Evolutionary conservation across 257 asterid species (phyloP), one percentile per base, ranked within the genome.

Genomic region (Solanum stenotomum): DNA sequence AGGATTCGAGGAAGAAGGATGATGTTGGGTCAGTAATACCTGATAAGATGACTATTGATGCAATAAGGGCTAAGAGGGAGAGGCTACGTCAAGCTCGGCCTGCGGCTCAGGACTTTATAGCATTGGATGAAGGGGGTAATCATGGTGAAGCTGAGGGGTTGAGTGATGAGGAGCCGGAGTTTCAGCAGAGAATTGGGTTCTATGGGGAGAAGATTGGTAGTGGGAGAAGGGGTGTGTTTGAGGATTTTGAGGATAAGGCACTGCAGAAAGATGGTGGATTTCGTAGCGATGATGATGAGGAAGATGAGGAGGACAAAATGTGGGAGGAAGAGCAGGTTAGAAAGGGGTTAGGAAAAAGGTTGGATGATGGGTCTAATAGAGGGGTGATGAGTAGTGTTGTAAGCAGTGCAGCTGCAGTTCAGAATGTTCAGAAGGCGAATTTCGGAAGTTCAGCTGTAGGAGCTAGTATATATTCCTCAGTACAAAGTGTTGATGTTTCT

Each of bases 261-360:
- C 61, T 87, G 92, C 59, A 91, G 14, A 95, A 90, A 86, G 94
- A 92, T n/a, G 90, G 90, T 88, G 91, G 89, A 27, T 83, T 83
- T 46, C 49, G 38, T 18, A 74, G 27, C 23, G 94, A 74, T 59
- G 88, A 88, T 87, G 93, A 90, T 83, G 98, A 91, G 52, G 98
- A 97, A 81, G 99, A 96, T 42, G 99, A 96, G 89, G 96, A 94
- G 92, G 99, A 96, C 56, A 96, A 92, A 87, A 91, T 94, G 95
- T 97, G 99, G 99, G 99, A 97, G 89, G 99, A 95, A 91, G 99
- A 95, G 89, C 99, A 96, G 90, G 96, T 94, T 76, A 96, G 99
- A 89, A 97, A 96, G 86, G 99, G 98, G 84, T 90, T 96, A 85
- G 99, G 99, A 3, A 97, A 95, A 92, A 94, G 98, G 89, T 84